Evolutionary conservation across 2,329 filamentous ascomycete genomes (phyloP), one percentile per base, ranked within the genome.

Genomic region (Colletotrichum lindemuthianum): DNA sequence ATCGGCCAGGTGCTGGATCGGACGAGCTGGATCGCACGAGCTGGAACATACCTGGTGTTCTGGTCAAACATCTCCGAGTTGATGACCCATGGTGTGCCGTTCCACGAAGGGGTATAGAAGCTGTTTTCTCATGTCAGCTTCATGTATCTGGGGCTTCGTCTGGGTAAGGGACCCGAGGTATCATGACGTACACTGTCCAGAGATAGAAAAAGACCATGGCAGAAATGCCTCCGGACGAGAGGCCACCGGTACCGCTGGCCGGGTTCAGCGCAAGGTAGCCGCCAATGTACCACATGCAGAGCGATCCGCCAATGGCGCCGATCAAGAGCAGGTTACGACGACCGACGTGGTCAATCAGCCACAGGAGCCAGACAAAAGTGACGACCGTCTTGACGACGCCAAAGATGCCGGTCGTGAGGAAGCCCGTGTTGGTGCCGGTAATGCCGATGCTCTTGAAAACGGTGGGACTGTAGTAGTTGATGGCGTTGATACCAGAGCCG

Each of bases 51-150:
- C 63, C 63, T 60, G 1, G 63, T 66, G 76, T 89, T 90, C 68
- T 88, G 85, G 70, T 90, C 86, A 75, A 92, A 93, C 81, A 93
- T 92, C 75, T 93, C 90, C 0, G 84, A 84, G 79, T 92, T 92
- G 72, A 91, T 78, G 24, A 93, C 89, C 91, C 91, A 93, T 0
- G 90, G 90, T 0, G 88, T 91, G 2, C 89, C 89, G 72, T 91
- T 91, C 89, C 89, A 92, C 0, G 86, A 85, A 0, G 86, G 89
- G 0, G 88, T 91, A 77, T 93, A 93, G 74, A 89, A 88, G 0
- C 84, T 86, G 40, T 7, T 8, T 2, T 4, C 16, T 24, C 24
- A 24, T 24, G 24, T 24, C 24, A 24, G 24, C 24, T 4, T 24
- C 4, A 24, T 5, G 24, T 4, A 1, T 24, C 24, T 1, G 4